Conservation (phyloP, 768 basidiomycete genomes). For the Collybiopsis luxurians region DNA sequence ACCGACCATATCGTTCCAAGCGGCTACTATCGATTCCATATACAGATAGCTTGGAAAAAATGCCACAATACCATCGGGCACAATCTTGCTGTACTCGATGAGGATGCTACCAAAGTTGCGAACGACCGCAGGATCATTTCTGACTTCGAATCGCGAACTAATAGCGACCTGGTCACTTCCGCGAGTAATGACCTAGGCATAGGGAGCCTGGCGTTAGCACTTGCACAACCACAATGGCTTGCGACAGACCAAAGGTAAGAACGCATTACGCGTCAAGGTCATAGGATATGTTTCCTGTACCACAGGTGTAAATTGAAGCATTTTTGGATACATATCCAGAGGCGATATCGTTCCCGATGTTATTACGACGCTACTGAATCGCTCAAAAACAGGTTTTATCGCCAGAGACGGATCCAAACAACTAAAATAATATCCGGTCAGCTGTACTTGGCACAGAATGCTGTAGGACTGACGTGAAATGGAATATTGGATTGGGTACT, state of each 20-base stretch:
- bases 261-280: conserved; percentile 95
- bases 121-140: conserved; percentile 98
- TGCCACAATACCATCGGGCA: conserved; percentile 97
- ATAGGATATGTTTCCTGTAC: conserved; percentile 97
- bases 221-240: neutral
- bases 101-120: conserved; percentile 98
- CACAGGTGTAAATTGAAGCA: conserved; percentile 96
- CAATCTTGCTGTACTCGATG: conserved; percentile 95
- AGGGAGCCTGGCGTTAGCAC: neutral
- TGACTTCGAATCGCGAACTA: conserved; percentile 96
- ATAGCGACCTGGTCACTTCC: conserved; percentile 99
- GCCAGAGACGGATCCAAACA: conserved; percentile 97
- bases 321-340: conserved; percentile 99
- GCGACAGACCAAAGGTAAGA: conserved; percentile 75
- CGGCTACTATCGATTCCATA: conserved; percentile 99
- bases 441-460: neutral
- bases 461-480: conserved; percentile 71
- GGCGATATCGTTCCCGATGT: conserved; percentile 99
- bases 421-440: conserved; percentile 36
- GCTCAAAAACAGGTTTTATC: conserved; percentile 97
- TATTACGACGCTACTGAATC: conserved; percentile 97
- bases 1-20: conserved; percentile 99
- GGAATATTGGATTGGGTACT: conserved; percentile 97
- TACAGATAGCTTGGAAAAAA: conserved; percentile 99
- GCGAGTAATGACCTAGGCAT: conserved; percentile 84